Conservation (phyloP, 1,284 basidiomycete genomes). For the Tilletia horrida region DNA sequence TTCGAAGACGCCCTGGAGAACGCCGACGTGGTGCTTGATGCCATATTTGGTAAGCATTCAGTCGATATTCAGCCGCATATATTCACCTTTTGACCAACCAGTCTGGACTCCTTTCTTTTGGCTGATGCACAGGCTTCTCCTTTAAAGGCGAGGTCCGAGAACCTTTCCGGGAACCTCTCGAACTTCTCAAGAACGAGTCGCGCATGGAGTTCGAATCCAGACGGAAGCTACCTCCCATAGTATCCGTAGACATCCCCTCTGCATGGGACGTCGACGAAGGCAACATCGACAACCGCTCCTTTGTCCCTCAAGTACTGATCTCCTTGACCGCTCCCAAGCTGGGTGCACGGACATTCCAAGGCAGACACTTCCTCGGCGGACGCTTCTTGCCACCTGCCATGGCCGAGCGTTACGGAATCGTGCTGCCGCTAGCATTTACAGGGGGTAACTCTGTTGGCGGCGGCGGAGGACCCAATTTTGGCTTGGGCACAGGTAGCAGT, state of each 20-base stretch:
- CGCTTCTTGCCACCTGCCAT: constrained; percentile 70
- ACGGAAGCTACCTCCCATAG: constrained; percentile 35
- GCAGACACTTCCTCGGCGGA: constrained; percentile 86
- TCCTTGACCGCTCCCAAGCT: constrained; percentile 91
- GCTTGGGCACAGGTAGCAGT: constrained; percentile 8
- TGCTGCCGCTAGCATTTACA: constrained; percentile 6
- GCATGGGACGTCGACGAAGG: constrained; percentile 91
- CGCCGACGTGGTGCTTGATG: constrained; percentile 84
- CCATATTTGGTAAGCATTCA: constrained; percentile 70
- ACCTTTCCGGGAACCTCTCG: constrained; percentile 77
- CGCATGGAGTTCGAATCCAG: constrained; percentile 42
- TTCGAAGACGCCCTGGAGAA: constrained; percentile 61
- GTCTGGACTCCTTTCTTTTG: neutral
- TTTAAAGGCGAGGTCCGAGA: constrained; percentile 73
- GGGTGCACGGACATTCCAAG: constrained; percentile 72
- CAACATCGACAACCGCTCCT: constrained; percentile 56
- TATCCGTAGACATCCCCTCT: constrained; percentile 82
- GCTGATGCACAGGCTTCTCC: constrained; percentile 68
- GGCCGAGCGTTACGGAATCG: constrained; percentile 12
- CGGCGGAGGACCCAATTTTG: neutral
- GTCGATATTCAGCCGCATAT: neutral
- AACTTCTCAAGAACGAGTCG: constrained; percentile 60
- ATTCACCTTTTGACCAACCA: neutral
- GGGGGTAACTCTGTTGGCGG: neutral
- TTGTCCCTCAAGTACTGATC: constrained; percentile 75